phyloP scores from a whole-genome alignment of 2,329 filamentous ascomycete genomes.

The Alternaria conjuncta region DNA sequence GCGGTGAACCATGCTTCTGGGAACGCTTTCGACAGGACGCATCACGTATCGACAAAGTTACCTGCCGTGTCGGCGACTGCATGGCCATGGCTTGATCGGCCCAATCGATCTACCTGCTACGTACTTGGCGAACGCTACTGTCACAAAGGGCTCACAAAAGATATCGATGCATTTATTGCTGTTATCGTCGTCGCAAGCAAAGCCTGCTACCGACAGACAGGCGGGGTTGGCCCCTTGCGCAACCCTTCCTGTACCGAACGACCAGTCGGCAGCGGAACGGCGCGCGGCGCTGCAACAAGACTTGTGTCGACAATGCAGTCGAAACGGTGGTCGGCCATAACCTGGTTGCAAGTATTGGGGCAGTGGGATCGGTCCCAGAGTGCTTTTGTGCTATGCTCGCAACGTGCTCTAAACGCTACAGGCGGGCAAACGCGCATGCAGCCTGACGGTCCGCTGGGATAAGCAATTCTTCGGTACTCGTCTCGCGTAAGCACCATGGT shows the following conservation, averaged over 20 bases:
- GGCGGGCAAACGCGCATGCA: slow-evolving; percentile 22
- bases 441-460: slow-evolving; percentile 15
- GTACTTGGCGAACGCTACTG: neutral
- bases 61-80: slow-evolving; percentile 7
- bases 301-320: slow-evolving; percentile 19
- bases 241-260: slow-evolving; percentile 8
- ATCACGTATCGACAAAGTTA: slow-evolving; percentile 5
- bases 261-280: slow-evolving; percentile 30
- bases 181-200: neutral
- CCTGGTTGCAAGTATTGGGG: neutral
- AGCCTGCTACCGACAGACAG: neutral
- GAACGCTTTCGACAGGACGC: slow-evolving; percentile 8
- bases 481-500: slow-evolving; percentile 29
- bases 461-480: slow-evolving; percentile 17
- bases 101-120: neutral
- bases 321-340: slow-evolving; percentile 17
- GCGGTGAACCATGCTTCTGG: slow-evolving; percentile 27
- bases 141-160: neutral
- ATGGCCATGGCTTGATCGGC: neutral
- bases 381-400: slow-evolving; percentile 1
- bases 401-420: slow-evolving; percentile 10
- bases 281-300: slow-evolving; percentile 27
- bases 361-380: slow-evolving; percentile 1
- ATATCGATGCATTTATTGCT: neutral
- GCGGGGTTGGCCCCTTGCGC: slow-evolving; percentile 7